phyloP scores from a whole-genome alignment of 176 grass and related monocot species.

The Eragrostis curvula region DNA sequence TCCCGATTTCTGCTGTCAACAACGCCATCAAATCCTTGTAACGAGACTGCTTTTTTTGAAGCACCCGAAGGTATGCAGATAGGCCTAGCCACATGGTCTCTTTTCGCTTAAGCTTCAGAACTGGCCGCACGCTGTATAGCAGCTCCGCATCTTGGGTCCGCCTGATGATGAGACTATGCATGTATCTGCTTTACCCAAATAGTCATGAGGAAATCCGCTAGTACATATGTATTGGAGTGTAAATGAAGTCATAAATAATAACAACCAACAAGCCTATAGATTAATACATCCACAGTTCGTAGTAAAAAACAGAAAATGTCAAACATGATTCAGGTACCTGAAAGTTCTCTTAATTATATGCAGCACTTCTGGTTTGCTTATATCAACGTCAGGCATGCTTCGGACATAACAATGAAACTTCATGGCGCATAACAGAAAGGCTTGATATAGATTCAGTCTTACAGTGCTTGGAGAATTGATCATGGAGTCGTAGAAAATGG shows the following conservation, averaged over 20 bases:
- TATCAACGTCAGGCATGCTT: conserved; percentile 41
- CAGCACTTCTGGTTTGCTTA: conserved; percentile 48
- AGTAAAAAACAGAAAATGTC: conserved; percentile 14
- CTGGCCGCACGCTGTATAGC: conserved; percentile 41
- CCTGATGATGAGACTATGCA: conserved; percentile 68
- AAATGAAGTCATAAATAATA: neutral
- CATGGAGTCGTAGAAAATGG: conserved; percentile 81
- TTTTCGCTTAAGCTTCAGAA: conserved; percentile 55
- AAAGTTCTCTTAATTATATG: conserved; percentile 65
- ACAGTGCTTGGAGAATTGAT: conserved; percentile 77
- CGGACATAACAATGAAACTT: conserved; percentile 87
- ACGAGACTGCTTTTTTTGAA: conserved; percentile 80
- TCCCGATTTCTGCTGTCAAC: conserved; percentile 52
- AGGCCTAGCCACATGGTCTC: conserved; percentile 81
- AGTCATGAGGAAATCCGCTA: neutral
- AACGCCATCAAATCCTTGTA: conserved; percentile 62
- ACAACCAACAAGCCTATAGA: neutral
- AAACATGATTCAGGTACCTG: conserved; percentile 51
- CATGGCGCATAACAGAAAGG: conserved; percentile 89
- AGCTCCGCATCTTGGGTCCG: conserved; percentile 48
- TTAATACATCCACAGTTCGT: neutral
- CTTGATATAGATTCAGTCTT: conserved; percentile 81
- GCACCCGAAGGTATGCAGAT: conserved; percentile 63
- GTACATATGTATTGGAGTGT: neutral
- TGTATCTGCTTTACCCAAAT: conserved; percentile 61